These are phyloP conservation scores for Drechmeria coniospora DNA, from an alignment of 2,329 filamentous ascomycete species.

Conservation along the genomic window DNA sequence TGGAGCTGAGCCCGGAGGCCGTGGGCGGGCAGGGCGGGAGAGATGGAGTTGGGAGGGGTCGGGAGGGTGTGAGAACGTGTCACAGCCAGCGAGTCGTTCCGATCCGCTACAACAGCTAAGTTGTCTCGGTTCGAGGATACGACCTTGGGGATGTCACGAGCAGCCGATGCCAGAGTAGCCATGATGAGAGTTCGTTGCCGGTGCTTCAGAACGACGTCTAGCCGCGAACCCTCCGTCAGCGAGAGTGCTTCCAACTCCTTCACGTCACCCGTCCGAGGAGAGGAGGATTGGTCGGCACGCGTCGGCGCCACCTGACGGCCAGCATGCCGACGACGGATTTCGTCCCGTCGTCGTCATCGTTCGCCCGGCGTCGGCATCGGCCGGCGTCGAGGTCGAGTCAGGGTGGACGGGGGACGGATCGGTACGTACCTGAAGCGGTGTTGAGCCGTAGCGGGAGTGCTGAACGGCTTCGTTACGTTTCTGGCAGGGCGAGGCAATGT, in stretches of 20 bases:
- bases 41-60: conserved; percentile 91
- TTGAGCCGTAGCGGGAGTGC: conserved; percentile 10
- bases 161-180: conserved; percentile 51
- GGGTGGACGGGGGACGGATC: conserved; percentile 2
- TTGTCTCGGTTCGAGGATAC: conserved; percentile 46
- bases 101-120: conserved; percentile 58
- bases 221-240: background rate
- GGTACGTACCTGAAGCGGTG: conserved; percentile 17
- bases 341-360: background rate
- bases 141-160: conserved; percentile 50
- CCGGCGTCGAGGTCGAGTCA: conserved; percentile 7
- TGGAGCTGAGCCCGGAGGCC: conserved; percentile 56
- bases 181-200: conserved; percentile 27
- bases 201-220: conserved; percentile 32
- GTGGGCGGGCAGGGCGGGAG: conserved; percentile 70
- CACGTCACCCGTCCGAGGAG: too few species aligned
- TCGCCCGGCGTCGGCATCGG: background rate
- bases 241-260: background rate
- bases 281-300: too few species aligned
- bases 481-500: too few species aligned
- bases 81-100: conserved; percentile 44
- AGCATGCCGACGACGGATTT: too few species aligned
- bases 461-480: too few species aligned
- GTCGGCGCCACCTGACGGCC: too few species aligned
- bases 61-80: conserved; percentile 53